phyloP scores from a whole-genome alignment of 148 eudicot species.

The Beta vulgaris region DNA sequence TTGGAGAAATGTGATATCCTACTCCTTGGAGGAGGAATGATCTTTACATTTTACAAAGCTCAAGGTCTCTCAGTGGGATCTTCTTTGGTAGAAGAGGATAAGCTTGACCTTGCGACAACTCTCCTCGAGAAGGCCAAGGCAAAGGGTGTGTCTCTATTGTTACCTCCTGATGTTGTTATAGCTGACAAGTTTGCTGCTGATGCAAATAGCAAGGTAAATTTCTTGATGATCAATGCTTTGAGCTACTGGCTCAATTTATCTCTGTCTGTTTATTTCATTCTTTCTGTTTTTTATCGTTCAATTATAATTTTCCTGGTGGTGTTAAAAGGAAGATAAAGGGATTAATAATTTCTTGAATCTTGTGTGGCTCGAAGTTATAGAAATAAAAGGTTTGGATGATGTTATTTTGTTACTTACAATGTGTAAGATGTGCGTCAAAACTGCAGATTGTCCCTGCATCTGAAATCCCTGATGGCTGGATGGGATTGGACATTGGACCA shows the following conservation, averaged over 20 bases:
- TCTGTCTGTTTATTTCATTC: not conserved
- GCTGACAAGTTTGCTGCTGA: conserved; percentile 95
- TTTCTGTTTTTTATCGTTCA: not conserved
- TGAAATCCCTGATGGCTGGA: conserved; percentile 91
- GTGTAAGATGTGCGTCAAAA: conserved; percentile 11
- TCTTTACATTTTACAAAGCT: conserved; percentile 84
- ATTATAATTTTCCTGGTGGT: not conserved
- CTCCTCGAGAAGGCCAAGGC: conserved; percentile 85
- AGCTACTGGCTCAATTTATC: not conserved
- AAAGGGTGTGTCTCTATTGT: conserved; percentile 72
- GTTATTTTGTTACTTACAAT: not conserved
- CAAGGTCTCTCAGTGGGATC: conserved; percentile 91
- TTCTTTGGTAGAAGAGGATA: conserved; percentile 83
- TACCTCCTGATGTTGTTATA: conserved; percentile 79
- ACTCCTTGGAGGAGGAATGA: conserved; percentile 94
- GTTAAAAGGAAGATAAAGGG: not conserved
- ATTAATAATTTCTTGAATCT: not conserved
- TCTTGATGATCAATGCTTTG: conserved; percentile 3
- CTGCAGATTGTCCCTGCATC: conserved; percentile 77
- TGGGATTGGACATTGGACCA: conserved; percentile 97
- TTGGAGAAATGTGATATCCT: conserved; percentile 79
- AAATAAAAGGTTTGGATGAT: not conserved
- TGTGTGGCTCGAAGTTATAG: not conserved
- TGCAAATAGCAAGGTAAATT: conserved; percentile 87
- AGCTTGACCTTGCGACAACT: conserved; percentile 74